Percentiles rank a stretch among this genome's conserved stretches.
Evolutionary conservation across 2,329 filamentous ascomycete species (phyloP).

Genomic region (Xylaria multiplex): DNA sequence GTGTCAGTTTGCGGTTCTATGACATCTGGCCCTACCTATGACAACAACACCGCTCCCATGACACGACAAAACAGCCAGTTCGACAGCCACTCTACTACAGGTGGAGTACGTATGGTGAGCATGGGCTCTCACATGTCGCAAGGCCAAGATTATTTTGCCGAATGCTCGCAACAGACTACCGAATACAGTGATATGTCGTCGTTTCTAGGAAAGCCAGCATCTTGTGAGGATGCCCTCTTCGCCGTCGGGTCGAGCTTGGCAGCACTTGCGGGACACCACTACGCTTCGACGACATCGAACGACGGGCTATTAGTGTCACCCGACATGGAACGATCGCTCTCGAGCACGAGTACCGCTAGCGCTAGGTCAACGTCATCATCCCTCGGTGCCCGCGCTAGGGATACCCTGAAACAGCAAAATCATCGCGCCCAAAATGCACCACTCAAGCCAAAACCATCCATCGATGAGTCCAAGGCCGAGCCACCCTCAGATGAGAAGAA

Average conservation of each 20-base stretch:
- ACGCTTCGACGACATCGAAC: conserved; percentile 45
- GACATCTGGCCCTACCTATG: conserved; percentile 49
- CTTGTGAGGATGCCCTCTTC: conserved; percentile 47
- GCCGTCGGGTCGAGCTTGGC: conserved; percentile 53
- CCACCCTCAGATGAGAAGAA: conserved; percentile 47
- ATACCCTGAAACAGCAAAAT: conserved; percentile 59
- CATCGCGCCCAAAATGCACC: conserved; percentile 53
- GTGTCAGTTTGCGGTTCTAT: conserved; percentile 51
- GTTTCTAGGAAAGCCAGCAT: conserved; percentile 42
- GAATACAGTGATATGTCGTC: conserved; percentile 44
- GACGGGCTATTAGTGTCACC: conserved; percentile 49
- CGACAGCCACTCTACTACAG: conserved; percentile 45
- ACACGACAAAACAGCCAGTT: conserved; percentile 50
- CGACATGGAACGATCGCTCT: conserved; percentile 61
- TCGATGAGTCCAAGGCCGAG: conserved; percentile 45
- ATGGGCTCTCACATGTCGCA: conserved; percentile 50
- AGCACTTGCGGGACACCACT: conserved; percentile 45
- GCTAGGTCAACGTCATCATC: conserved; percentile 60
- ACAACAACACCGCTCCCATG: conserved; percentile 48
- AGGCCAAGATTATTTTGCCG: conserved; percentile 41
- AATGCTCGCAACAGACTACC: conserved; percentile 38
- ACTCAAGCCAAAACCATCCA: conserved; percentile 59
- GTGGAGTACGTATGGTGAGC: conserved; percentile 49
- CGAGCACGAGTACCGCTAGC: conserved; percentile 56
- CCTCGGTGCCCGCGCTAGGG: conserved; percentile 58